Evolutionary conservation across 1,139 yeast species (phyloP), one percentile per base, ranked within the genome.

Genomic region (Magnusiomyces suaveolens): DNA sequence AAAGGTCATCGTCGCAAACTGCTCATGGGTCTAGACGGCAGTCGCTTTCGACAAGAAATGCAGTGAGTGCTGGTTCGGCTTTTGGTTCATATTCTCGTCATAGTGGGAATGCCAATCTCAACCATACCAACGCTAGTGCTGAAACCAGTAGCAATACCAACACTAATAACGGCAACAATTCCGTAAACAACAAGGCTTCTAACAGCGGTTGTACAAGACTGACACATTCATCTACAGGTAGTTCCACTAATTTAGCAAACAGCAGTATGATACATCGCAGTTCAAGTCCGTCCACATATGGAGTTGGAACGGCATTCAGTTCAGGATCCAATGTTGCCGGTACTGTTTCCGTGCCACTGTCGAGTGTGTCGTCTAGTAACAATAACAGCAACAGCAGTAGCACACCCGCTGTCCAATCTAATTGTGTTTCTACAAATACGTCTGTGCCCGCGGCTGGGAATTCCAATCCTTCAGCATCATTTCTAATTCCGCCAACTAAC

Each of bases 11-110:
- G 2, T 49, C 51, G 6, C 51, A 49, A 21, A 29, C 26, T 14
- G n/a, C 24, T 1, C 51, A 39, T 18, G 46, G 51, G 3, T 38
- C 46, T n/a, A 16, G 51, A 21, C 51, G 46, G 2, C 51, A 49
- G 16, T 39, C 51, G 6, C 6, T 41, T 8, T 25, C 46, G 4
- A 46, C 36, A 10, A 18, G 51, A 21, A 39, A 41, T 16, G 44
- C 46, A 8, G 50, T n/a, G 3, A 46, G 48, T 29, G 39, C 48
- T 26, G 48, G 48, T 38, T 29, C 33, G 12, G 12, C 33, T 29
- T 29, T 12, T 6, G 12, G 6, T 29, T 29, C 33, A 29, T 12
- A 29, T 29, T 29, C 33, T 6, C 33, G 12, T 29, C 33, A 29
- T 29, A 29, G n/a, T n/a, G n/a, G n/a, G n/a, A n/a, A n/a, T n/a